phyloP scores from a whole-genome alignment of 1,284 basidiomycete species.

The Peniophora sp. region DNA sequence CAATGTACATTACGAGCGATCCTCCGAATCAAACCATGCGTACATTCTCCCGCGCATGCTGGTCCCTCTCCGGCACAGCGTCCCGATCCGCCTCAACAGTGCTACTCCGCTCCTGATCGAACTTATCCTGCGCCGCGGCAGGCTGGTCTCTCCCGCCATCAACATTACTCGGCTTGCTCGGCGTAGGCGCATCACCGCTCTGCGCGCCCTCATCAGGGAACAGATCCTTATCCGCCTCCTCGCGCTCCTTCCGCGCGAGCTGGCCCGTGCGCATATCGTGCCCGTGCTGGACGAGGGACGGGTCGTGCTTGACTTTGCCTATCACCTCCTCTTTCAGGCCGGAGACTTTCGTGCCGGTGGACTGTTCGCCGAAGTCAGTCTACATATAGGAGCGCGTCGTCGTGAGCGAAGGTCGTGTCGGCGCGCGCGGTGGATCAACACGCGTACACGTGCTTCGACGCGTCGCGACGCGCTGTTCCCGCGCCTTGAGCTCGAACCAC shows the following conservation, averaged over 20 bases:
- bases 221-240: constrained; percentile 23
- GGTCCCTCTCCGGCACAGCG: not conserved
- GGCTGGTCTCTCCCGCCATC: no score
- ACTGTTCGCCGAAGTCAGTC: constrained; percentile 25
- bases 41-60: not conserved
- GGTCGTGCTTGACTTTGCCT: constrained; percentile 41
- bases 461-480: no score
- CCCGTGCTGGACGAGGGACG: constrained; percentile 37
- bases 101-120: not conserved
- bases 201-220: not conserved
- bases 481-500: no score
- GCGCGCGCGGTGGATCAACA: no score
- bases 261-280: constrained; percentile 39
- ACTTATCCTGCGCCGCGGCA: not conserved
- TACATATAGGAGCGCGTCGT: no score
- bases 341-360: constrained; percentile 35
- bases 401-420: no score
- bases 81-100: not conserved
- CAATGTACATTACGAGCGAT: no score
- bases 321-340: constrained; percentile 44
- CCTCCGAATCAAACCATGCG: not conserved
- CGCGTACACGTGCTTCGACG: no score
- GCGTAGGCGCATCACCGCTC: not conserved
- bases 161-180: not conserved
- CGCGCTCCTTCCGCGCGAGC: constrained; percentile 34